These are phyloP conservation scores for Litsea cubeba DNA, from an alignment of 164 flowering plant genomes.

Conservation along the genomic window DNA sequence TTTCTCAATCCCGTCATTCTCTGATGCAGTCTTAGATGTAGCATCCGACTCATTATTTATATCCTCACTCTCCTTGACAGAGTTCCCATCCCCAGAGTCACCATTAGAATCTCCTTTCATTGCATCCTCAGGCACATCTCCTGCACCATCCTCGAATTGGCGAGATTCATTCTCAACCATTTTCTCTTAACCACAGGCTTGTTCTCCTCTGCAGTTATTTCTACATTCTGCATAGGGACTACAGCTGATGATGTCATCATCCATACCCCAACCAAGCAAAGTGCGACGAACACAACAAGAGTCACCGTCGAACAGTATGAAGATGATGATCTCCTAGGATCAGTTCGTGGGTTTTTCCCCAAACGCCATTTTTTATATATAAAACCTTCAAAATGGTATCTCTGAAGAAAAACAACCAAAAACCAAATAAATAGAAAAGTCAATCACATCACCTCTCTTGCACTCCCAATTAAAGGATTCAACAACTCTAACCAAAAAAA, in stretches of 20 bases:
- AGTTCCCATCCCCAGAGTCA: conserved; percentile 30
- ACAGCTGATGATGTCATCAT: conserved; percentile 90
- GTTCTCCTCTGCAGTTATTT: conserved; percentile 40
- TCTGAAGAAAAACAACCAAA: conserved; percentile 3
- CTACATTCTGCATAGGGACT: conserved; percentile 51
- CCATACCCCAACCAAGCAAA: conserved; percentile 94
- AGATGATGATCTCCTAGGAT: conserved; percentile 56
- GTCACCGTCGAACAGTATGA: conserved; percentile 75
- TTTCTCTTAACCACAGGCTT: conserved; percentile 39
- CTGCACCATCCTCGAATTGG: conserved; percentile 32
- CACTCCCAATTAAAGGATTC: not conserved
- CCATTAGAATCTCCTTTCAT: conserved; percentile 21
- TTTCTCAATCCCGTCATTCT: conserved; percentile 12
- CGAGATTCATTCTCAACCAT: conserved; percentile 17
- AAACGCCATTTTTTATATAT: conserved; percentile 50
- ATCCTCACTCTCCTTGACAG: conserved; percentile 5
- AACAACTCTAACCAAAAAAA: too few relatives aligned
- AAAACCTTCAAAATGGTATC: not conserved
- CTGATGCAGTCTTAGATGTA: conserved; percentile 11
- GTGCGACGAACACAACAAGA: conserved; percentile 71
- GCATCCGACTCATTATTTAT: conserved; percentile 20
- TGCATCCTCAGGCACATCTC: conserved; percentile 28
- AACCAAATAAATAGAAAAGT: not conserved
- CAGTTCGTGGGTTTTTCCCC: conserved; percentile 67
- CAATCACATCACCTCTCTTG: not conserved